A percentile compares a stretch with the other conserved stretches of the same genome.
These are phyloP conservation scores for Aspergillus fumigatus DNA, from an alignment of 2,329 filamentous ascomycete genomes.

Conservation along the genomic window DNA sequence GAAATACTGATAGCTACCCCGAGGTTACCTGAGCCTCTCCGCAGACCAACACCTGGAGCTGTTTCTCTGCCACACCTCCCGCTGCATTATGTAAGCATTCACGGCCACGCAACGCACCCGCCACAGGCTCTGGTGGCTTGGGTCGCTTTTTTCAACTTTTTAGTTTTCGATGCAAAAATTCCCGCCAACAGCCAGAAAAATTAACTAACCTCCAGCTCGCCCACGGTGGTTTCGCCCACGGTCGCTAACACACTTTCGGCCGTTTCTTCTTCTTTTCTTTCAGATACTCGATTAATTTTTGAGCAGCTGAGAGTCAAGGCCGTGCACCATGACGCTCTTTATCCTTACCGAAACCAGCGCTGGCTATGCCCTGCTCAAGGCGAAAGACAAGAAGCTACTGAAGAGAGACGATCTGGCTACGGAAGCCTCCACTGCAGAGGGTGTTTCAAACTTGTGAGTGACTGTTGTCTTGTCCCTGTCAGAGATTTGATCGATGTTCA, in stretches of 20 bases:
- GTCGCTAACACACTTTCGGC: conserved; percentile 22
- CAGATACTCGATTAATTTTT: conserved; percentile 14
- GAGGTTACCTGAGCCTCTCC: conserved; percentile 16
- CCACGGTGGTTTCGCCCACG: conserved; percentile 31
- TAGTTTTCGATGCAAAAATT: conserved; percentile 33
- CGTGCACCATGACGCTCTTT: conserved; percentile 73
- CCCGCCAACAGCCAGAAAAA: conserved; percentile 22
- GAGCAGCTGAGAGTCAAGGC: conserved; percentile 25
- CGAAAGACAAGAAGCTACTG: conserved; percentile 96
- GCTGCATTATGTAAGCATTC: conserved; percentile 27
- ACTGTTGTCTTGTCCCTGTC: conserved; percentile 1
- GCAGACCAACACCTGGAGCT: conserved; percentile 4
- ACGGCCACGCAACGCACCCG: conserved; percentile 20
- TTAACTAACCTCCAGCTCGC: conserved; percentile 23
- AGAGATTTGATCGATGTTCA: neutral
- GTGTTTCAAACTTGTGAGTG: conserved; percentile 78
- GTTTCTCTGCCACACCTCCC: conserved; percentile 3
- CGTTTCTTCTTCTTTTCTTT: conserved; percentile 20
- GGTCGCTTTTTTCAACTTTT: conserved; percentile 35
- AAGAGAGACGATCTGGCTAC: conserved; percentile 76
- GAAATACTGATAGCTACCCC: conserved; percentile 14
- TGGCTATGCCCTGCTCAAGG: conserved; percentile 97
- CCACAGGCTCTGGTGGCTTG: conserved; percentile 23
- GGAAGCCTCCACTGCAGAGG: conserved; percentile 74
- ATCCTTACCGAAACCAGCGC: conserved; percentile 92